Conservation (phyloP, 2,329 filamentous ascomycete genomes). For the Phaeosphaeria sp. region DNA sequence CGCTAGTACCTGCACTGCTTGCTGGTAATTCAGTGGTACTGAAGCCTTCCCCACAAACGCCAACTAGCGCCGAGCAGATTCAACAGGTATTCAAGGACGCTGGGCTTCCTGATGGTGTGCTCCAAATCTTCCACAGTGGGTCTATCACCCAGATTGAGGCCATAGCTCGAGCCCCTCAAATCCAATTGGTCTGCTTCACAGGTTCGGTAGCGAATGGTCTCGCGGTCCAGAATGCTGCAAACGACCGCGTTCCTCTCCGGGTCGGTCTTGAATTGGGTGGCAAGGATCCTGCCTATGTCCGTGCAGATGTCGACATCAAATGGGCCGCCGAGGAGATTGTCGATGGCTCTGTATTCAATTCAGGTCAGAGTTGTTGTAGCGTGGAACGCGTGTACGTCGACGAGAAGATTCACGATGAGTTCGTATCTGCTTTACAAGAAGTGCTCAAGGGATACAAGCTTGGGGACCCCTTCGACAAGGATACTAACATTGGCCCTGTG, state of each 20-base stretch:
- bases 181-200: constrained; percentile 89
- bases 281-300: constrained; percentile 91
- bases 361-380: constrained; percentile 96
- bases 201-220: constrained; percentile 89
- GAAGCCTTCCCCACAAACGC: constrained; percentile 94
- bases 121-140: constrained; percentile 92
- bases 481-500: constrained; percentile 86
- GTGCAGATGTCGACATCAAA: constrained; percentile 81
- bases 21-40: constrained; percentile 90
- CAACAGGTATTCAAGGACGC: constrained; percentile 77
- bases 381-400: constrained; percentile 92
- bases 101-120: constrained; percentile 80
- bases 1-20: constrained; percentile 87
- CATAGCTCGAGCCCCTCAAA: constrained; percentile 76
- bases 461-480: constrained; percentile 82
- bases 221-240: constrained; percentile 82
- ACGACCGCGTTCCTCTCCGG: constrained; percentile 77
- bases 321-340: constrained; percentile 96
- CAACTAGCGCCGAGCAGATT: constrained; percentile 87
- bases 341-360: constrained; percentile 96
- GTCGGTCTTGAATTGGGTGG: constrained; percentile 92
- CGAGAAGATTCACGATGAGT: constrained; percentile 80
- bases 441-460: constrained; percentile 81
- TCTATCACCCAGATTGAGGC: constrained; percentile 77
- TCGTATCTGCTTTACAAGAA: constrained; percentile 78